Percentiles rank a stretch among this genome's conserved stretches.
These are phyloP conservation scores for Schwanniomyces yamadae DNA, from an alignment of 805 yeast genomes.

Conservation along the genomic window DNA sequence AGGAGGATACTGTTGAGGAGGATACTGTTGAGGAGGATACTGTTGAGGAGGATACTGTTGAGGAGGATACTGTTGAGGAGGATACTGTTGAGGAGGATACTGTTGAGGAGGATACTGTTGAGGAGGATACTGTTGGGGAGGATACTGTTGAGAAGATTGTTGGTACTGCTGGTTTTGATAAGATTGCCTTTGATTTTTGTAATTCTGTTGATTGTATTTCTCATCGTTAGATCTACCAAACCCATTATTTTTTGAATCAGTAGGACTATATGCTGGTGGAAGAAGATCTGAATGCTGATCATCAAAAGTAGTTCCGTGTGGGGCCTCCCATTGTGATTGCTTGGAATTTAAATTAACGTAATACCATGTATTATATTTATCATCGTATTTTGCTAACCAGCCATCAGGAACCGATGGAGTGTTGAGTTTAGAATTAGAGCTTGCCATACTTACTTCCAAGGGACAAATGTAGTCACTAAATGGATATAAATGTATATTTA, in stretches of 20 bases:
- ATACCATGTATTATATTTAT: slow-evolving; percentile 69
- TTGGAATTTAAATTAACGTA: slow-evolving; percentile 74
- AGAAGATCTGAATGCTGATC: slow-evolving; percentile 15
- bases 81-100: slow-evolving; percentile 26
- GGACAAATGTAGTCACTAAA: too few relatives aligned
- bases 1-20: slow-evolving; percentile 22
- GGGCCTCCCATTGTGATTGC: slow-evolving; percentile 90
- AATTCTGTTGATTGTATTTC: not conserved
- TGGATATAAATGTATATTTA: too few relatives aligned
- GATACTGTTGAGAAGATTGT: slow-evolving; percentile 12
- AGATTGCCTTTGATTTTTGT: too few relatives aligned
- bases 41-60: slow-evolving; percentile 29
- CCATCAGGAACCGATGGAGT: slow-evolving; percentile 62
- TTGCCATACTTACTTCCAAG: too few relatives aligned
- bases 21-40: slow-evolving; percentile 28
- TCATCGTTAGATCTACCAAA: not conserved
- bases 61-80: slow-evolving; percentile 29
- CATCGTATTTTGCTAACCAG: slow-evolving; percentile 75
- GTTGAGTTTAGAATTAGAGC: slow-evolving; percentile 13
- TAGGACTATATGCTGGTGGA: slow-evolving; percentile 40
- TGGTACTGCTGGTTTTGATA: slow-evolving; percentile 3
- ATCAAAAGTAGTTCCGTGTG: slow-evolving; percentile 46
- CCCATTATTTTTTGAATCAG: not conserved
- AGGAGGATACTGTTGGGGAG: slow-evolving; percentile 12
- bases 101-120: slow-evolving; percentile 26